These are phyloP conservation scores for Boechera stricta DNA, from an alignment of 345 rosid genomes.

Conservation along the genomic window DNA sequence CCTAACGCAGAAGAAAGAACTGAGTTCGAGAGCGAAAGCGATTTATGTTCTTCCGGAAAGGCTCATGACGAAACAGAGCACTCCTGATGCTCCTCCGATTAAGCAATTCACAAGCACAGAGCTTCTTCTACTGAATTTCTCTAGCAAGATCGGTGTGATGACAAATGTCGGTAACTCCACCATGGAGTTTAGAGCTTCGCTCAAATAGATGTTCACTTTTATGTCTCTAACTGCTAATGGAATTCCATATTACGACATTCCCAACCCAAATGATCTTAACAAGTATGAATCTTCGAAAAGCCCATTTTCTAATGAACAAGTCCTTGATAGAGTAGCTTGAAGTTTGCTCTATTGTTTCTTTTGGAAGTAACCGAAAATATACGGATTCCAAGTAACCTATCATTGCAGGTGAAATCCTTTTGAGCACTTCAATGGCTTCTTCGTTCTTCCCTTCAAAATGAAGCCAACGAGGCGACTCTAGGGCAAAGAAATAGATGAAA, in stretches of 20 bases:
- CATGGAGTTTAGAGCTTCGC: slow-evolving; percentile 51
- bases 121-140: slow-evolving; percentile 44
- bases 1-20: slow-evolving; percentile 57
- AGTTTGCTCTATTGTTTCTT: slow-evolving; percentile 16
- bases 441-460: slow-evolving; percentile 49
- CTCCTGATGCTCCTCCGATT: slow-evolving; percentile 48
- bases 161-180: slow-evolving; percentile 50
- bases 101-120: slow-evolving; percentile 46
- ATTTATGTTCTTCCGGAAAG: neutral
- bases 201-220: slow-evolving; percentile 50
- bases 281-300: slow-evolving; percentile 38
- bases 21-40: slow-evolving; percentile 52
- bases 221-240: slow-evolving; percentile 54
- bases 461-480: slow-evolving; percentile 68
- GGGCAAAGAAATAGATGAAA: slow-evolving; percentile 40
- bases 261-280: slow-evolving; percentile 54
- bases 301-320: slow-evolving; percentile 42
- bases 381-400: slow-evolving; percentile 31
- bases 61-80: slow-evolving; percentile 43
- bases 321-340: slow-evolving; percentile 35
- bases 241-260: slow-evolving; percentile 57
- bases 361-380: slow-evolving; percentile 18
- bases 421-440: slow-evolving; percentile 57
- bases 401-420: slow-evolving; percentile 42
- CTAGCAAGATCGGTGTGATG: slow-evolving; percentile 47